These are phyloP conservation scores for Xylaria sp. DNA, from an alignment of 2,329 filamentous ascomycete genomes.

Conservation along the genomic window DNA sequence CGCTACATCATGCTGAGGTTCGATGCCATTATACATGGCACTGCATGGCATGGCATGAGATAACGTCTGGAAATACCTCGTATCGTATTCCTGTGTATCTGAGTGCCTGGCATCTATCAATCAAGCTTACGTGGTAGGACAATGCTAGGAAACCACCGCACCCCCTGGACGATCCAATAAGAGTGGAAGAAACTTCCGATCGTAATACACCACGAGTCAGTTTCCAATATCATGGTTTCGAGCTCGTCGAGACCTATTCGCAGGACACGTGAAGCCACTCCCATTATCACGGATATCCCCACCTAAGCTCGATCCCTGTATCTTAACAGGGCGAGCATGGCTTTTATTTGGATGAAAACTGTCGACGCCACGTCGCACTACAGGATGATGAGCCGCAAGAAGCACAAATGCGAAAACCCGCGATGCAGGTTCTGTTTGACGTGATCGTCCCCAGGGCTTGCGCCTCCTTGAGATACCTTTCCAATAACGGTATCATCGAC, in stretches of 20 bases:
- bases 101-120: conserved; percentile 24
- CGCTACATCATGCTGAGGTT: conserved; percentile 8
- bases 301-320: conserved; percentile 24
- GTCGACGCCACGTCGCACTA: conserved; percentile 25
- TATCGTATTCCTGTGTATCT: not conserved
- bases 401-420: conserved; percentile 2
- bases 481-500: not conserved
- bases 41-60: not conserved
- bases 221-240: not conserved
- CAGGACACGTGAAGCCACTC: conserved; percentile 16
- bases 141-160: conserved; percentile 5
- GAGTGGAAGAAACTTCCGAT: conserved; percentile 20
- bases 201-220: conserved; percentile 7
- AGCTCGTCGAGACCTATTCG: conserved; percentile 7
- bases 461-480: not conserved
- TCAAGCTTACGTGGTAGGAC: conserved; percentile 25
- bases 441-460: not conserved
- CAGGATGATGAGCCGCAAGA: conserved; percentile 23
- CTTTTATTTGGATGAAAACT: conserved; percentile 11
- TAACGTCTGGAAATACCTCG: conserved; percentile 9
- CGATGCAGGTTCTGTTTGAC: conserved; percentile 12
- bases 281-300: conserved; percentile 34
- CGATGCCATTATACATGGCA: not conserved
- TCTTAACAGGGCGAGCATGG: conserved; percentile 1
- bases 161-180: conserved; percentile 24